These are phyloP conservation scores for Kwoniella shivajii DNA, from an alignment of 1,284 basidiomycete species.

Conservation along the genomic window DNA sequence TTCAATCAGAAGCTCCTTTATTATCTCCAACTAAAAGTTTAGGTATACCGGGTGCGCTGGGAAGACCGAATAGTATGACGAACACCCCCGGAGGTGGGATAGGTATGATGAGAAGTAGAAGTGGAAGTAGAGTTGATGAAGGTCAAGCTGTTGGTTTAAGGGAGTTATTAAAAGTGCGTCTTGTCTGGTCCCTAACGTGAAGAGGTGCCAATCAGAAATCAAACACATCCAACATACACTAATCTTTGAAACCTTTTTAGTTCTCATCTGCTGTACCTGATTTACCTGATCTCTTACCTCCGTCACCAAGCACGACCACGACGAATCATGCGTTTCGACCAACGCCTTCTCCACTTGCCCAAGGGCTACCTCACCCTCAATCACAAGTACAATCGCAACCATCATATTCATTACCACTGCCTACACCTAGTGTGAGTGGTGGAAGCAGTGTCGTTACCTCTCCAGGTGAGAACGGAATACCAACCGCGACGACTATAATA, in stretches of 20 bases:
- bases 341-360: background rate
- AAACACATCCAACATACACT: too few relatives aligned
- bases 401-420: background rate
- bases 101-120: constrained; percentile 44
- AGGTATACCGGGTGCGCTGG: constrained; percentile 24
- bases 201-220: too few relatives aligned
- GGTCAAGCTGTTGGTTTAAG: constrained; percentile 36
- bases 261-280: constrained; percentile 46
- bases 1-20: constrained; percentile 21
- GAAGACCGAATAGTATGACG: constrained; percentile 8
- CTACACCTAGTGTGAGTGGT: too few relatives aligned
- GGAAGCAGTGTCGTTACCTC: too few relatives aligned
- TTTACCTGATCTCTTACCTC: constrained; percentile 67
- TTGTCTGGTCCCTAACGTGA: background rate
- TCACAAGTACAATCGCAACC: background rate
- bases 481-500: background rate
- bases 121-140: constrained; percentile 41
- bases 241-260: constrained; percentile 19
- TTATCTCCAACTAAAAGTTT: constrained; percentile 28
- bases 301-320: constrained; percentile 65
- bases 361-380: background rate
- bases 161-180: constrained; percentile 50
- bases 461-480: too few relatives aligned
- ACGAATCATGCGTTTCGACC: background rate
- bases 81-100: constrained; percentile 16